Base-by-base conservation (phyloP, 768 basidiomycete genomes). In the Lactarius trivialis region DNA sequence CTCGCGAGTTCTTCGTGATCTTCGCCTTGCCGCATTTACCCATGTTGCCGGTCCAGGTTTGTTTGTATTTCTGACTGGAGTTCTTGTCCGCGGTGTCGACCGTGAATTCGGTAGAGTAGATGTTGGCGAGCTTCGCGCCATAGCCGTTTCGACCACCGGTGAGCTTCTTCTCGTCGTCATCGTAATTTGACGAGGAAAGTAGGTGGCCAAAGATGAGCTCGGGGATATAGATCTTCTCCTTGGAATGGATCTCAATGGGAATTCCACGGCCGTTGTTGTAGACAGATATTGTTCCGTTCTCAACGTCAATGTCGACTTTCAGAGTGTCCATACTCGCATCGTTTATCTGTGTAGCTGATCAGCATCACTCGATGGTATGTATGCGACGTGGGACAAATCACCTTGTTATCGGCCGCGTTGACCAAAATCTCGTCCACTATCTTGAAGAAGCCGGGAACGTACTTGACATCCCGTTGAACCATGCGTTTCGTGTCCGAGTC, bases 401-500 rank as follows among this genome's bases (percentile, higher is more conserved):
- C 96, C 87, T 99, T 99, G 77, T 98, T 97, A 73, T 99, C 97
- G 4, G 97, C 97, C 24, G 97, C 97, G 74, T 99, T 99, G 69
- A 99, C 97, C 3, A 99, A 79, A 70, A 99, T 99, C 76, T 99
- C 97, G 70, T 99, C 97, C 15, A 99, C 88, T 70, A 99, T 99
- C 81, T 99, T 99, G 83, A 95, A 94, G 74, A 99, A 96, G 57
- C 95, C 97, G 0, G 97, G 97, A 2, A 98, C 95, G 71, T 88
- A 99, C 69, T 85, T 91, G 65, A 88, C 89, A 53, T 86, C 93
- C 70, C 88, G 81, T 69, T 85, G 75, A 1, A 84, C 84, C 87
- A 99, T 93, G 32, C 86, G 86, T 70, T 93, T 94, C 41, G 77
- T 83, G 37, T 86, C 86, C 1, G 83, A 78, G 72, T 98, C 93